Base-by-base conservation (phyloP, 306 rosid genomes). In the Benincasa hispida region DNA sequence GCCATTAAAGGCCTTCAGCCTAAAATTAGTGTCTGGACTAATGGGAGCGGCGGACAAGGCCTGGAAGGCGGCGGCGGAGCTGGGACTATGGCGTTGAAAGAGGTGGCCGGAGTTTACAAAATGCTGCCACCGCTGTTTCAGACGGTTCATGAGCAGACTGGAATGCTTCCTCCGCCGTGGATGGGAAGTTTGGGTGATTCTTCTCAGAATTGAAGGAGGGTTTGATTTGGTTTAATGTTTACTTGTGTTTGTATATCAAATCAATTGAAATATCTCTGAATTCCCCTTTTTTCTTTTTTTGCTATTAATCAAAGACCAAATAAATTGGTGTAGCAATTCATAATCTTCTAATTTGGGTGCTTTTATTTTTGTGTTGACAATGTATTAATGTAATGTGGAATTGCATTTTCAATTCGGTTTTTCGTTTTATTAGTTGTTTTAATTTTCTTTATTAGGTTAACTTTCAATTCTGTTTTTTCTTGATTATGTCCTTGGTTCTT, bases 91-190 rank as follows among this genome's bases (percentile, higher is more conserved):
- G 79, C 79, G 9, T 73, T 82, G 85, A 78, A 82, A 54, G 60
- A 47, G 68, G 39, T 82, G 56, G 85, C 82, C 1, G 80, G 77
- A 5, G 68, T 82, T 39, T 85, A 85, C 19, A 82, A 75, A 68
- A 73, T 77, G 82, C 19, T 82, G 61, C 88, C 88, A 0, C 88
- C 83, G 1, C 28, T 85, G 80, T 79, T 85, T 27, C 66, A 35
- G 9, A 79, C 85, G 0, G 84, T 85, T 21, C 84, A 82, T 0
- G 88, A 82, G 32, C 88, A 85, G 59, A 85, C 88, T 3, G 83
- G 88, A 19, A 76, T 81, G 85, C 19, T 58, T 10, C 85, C 85
- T 8, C 82, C 85, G 0, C 59, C 76, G 2, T 85, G 83, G 82
- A 82, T 85, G 85, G 85, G 87, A 22, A 59, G 83, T 17, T 65